Percentiles rank a stretch among this genome's conserved stretches.
phyloP scores from a whole-genome alignment of 2,329 filamentous ascomycete genomes.

The Plectosphaerella plurivora region DNA sequence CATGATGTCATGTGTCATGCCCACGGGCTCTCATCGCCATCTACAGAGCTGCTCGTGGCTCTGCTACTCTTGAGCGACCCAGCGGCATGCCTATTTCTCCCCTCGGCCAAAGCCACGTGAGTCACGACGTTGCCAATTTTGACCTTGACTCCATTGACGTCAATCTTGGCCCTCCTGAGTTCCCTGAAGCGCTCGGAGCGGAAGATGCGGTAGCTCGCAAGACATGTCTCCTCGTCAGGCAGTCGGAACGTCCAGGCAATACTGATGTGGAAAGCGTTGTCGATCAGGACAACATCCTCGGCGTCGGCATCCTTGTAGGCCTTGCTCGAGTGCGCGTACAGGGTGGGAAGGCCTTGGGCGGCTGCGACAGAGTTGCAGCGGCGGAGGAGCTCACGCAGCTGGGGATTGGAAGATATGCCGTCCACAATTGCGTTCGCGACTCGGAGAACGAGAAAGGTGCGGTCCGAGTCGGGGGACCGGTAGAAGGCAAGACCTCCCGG shows the following conservation, averaged over 20 bases:
- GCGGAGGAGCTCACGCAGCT: conserved; percentile 58
- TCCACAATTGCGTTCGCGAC: conserved; percentile 30
- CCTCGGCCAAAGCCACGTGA: conserved; percentile 33
- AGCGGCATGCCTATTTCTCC: neutral
- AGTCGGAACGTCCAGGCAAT: conserved; percentile 74
- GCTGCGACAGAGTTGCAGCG: conserved; percentile 62
- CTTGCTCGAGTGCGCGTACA: conserved; percentile 49
- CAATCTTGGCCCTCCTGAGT: conserved; percentile 40
- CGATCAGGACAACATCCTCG: conserved; percentile 16
- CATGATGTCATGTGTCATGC: neutral
- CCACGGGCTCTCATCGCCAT: neutral
- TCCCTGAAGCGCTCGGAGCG: conserved; percentile 13
- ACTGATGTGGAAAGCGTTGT: conserved; percentile 74
- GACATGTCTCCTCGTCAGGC: conserved; percentile 39
- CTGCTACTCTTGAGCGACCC: neutral
- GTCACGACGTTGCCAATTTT: conserved; percentile 72
- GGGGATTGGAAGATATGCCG: conserved; percentile 37
- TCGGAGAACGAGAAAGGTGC: conserved; percentile 80
- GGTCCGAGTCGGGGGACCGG: conserved; percentile 52
- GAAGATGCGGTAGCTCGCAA: conserved; percentile 28
- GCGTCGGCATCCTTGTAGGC: neutral
- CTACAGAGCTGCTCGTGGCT: neutral
- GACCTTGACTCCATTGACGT: conserved; percentile 60
- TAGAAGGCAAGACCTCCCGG: conserved; percentile 42
- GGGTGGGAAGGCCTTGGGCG: conserved; percentile 59